Base-by-base conservation (phyloP, 2,329 filamentous ascomycete species). In the Thielaviopsis musarum region DNA sequence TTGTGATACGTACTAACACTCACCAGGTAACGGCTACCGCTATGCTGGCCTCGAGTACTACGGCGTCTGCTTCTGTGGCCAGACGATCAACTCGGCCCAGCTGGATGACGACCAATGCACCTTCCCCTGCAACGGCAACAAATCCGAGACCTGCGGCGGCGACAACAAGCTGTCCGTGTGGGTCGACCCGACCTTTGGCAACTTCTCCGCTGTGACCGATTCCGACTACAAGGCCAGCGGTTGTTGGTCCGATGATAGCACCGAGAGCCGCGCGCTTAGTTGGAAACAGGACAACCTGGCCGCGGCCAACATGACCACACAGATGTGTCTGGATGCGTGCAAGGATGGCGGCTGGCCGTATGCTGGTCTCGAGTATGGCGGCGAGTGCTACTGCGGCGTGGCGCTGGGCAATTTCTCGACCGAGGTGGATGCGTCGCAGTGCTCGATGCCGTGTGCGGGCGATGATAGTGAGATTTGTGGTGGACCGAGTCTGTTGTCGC, bases 141-240 rank as follows among this genome's bases (percentile, higher is more conserved):
- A 66, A 49, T 64, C 65, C n/a, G 61, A 76, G 66, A 70, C 62
- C 26, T 80, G 77, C 62, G 78, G 77, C 58, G 74, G 76, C 21
- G 70, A 74, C 59, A 69, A 71, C 9, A 65, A 68, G 30, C 73
- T 81, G 61, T 77, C 76, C 1, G 62, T 77, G 65, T 78, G 71
- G 65, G 69, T 74, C 65, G 76, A 79, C 56, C 71, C 74, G 3
- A 78, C 74, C 30, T 77, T 76, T 64, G 66, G 71, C 54, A 69
- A 71, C 24, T 75, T 72, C 63, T 70, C 69, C 21, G 70, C 77
- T 56, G 67, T 76, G 26, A 75, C 74, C 24, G 71, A 77, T 52
- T 71, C 72, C 58, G 73, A 75, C 53, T 87, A 82, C 73, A 71
- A 72, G 52, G 76, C 80, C 63, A 67, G 77, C n/a, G 84, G 84